Conservation (phyloP, 2,329 filamentous ascomycete genomes). For the Cladobotryum mycophilum region DNA sequence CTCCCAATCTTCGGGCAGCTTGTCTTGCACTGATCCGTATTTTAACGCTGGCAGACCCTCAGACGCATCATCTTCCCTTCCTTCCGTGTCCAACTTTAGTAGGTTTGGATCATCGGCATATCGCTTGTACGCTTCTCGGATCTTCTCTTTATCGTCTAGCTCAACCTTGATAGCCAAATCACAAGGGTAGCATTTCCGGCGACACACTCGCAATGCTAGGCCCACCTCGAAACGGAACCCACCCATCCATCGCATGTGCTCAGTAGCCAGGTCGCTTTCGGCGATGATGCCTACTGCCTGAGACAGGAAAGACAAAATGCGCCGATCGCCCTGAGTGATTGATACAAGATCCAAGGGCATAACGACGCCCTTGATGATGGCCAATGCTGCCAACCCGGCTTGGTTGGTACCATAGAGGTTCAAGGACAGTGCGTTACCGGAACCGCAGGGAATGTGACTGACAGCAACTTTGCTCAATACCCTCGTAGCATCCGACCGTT, state of each 20-base stretch:
- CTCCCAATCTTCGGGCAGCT: slow-evolving; percentile 72
- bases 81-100: slow-evolving; percentile 17
- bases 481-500: slow-evolving; percentile 64
- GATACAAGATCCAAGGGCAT: slow-evolving; percentile 81
- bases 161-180: slow-evolving; percentile 82
- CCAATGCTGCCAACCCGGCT: slow-evolving; percentile 69
- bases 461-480: slow-evolving; percentile 76
- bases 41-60: slow-evolving; percentile 63
- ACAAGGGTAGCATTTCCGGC: slow-evolving; percentile 77
- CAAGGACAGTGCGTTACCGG: slow-evolving; percentile 87
- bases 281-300: slow-evolving; percentile 87
- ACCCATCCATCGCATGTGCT: slow-evolving; percentile 91
- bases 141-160: slow-evolving; percentile 64
- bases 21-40: slow-evolving; percentile 74
- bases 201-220: slow-evolving; percentile 68
- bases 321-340: slow-evolving; percentile 71
- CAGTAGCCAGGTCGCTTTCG: slow-evolving; percentile 83
- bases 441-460: slow-evolving; percentile 83
- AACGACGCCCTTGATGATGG: slow-evolving; percentile 79
- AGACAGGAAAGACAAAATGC: slow-evolving; percentile 81
- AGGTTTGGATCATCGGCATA: slow-evolving; percentile 33
- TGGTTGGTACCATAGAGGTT: slow-evolving; percentile 80
- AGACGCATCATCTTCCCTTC: slow-evolving; percentile 25
- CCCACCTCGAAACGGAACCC: slow-evolving; percentile 78
- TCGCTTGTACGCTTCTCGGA: slow-evolving; percentile 65